Base-by-base conservation (phyloP, 805 yeast genomes). In the Metschnikowia noctiluminum region DNA sequence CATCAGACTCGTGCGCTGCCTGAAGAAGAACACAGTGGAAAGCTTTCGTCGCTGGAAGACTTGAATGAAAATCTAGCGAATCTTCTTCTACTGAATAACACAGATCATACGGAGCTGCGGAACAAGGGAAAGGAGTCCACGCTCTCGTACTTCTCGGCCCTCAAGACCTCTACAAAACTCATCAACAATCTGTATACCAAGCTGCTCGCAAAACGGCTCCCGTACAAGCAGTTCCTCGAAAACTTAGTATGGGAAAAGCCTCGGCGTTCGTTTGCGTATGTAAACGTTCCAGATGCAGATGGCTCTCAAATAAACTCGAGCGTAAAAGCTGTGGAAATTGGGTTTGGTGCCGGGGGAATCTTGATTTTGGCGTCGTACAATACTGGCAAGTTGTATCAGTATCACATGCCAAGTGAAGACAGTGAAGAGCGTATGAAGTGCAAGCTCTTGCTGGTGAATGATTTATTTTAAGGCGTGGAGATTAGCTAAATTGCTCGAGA, bases 191-290 rank as follows among this genome's bases (percentile, higher is more conserved):
- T 45, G 43, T 71, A 71, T 51, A 69, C 77, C 28, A 64, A 69
- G 56, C 63, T 66, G 43, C 48, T 73, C 31, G 62, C 71, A 38
- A 69, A 66, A 44, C 69, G 65, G 39, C 55, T 73, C 9, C 78
- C 78, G 4, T 73, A 73, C 50, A 66, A 65, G 48, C 64, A 69
- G 43, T 73, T 71, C 57, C 50, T 72, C 48, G 71, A 69, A 40
- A 73, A 70, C 47, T 58, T 72, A 40, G 65, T 72, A 7, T 66
- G 73, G 70, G 73, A 69, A 45, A 74, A 74, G 1, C 77, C 78
- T 3, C 57, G 64, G 37, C 53, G 78, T 36, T 70, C 76, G 6
- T 73, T 73, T 60, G 74, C 74, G 15, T 71, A 61, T 50, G 65
- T 72, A 32, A 70, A 66, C 53, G 49, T 73, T 3, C 73, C 73